A percentile compares a stretch with the other conserved stretches of the same genome.
These are phyloP conservation scores for Myxozyma vanderwaltii DNA, from an alignment of 805 yeast species.

Conservation along the genomic window DNA sequence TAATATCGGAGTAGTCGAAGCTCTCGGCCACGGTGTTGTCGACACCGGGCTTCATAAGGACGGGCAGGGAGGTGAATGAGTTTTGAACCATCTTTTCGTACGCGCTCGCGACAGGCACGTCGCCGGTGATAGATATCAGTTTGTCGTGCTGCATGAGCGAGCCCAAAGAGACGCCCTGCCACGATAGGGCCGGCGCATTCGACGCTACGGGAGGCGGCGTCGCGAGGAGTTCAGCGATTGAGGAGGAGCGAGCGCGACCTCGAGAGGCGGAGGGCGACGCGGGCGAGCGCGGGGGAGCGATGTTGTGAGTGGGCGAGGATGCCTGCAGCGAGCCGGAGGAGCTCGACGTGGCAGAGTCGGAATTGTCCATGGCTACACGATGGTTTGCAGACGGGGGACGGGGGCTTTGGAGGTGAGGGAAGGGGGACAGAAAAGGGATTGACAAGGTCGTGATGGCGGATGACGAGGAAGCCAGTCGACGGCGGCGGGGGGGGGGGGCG, in stretches of 20 bases:
- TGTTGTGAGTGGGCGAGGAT: slow-evolving; percentile 1
- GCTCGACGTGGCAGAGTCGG: slow-evolving; percentile 5
- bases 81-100: slow-evolving; percentile 73
- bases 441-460: too few species aligned
- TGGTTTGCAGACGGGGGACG: neutral
- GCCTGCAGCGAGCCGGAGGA: neutral
- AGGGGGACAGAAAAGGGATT: too few species aligned
- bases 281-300: slow-evolving; percentile 18
- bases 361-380: neutral
- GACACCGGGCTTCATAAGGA: slow-evolving; percentile 44
- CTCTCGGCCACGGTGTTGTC: slow-evolving; percentile 72
- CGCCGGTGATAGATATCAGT: slow-evolving; percentile 66
- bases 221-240: slow-evolving; percentile 40
- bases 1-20: slow-evolving; percentile 89
- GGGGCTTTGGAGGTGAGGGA: too few species aligned
- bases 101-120: slow-evolving; percentile 80
- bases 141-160: slow-evolving; percentile 80
- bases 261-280: slow-evolving; percentile 13
- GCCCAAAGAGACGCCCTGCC: slow-evolving; percentile 71
- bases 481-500: neutral
- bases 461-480: neutral
- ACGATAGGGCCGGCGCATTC: slow-evolving; percentile 37
- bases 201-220: slow-evolving; percentile 40
- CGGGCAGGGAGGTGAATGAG: slow-evolving; percentile 85
- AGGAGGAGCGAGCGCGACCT: slow-evolving; percentile 33